phyloP scores from a whole-genome alignment of 2,329 filamentous ascomycete genomes.

The Xylariaceae sp. region DNA sequence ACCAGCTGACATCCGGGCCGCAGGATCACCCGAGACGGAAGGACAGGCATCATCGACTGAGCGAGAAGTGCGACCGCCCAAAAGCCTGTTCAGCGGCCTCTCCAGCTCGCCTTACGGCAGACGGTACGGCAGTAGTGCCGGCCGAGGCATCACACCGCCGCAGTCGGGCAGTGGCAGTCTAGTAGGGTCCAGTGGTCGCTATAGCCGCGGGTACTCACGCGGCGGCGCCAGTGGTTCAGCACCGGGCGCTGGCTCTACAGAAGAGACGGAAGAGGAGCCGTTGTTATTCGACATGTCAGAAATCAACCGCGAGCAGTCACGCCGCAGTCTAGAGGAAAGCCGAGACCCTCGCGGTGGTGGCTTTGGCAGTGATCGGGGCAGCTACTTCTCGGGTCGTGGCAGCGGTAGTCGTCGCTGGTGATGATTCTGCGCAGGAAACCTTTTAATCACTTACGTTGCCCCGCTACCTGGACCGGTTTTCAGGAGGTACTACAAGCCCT shows the following conservation, averaged over 20 bases:
- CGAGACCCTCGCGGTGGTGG: conserved; percentile 38
- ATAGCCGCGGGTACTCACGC: conserved; percentile 34
- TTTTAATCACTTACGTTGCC: not conserved
- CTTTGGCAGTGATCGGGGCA: conserved; percentile 32
- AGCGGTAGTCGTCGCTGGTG: conserved; percentile 27
- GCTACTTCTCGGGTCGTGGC: conserved; percentile 32
- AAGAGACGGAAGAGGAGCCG: conserved; percentile 61
- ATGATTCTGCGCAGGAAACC: not conserved
- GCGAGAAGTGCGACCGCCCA: conserved; percentile 43
- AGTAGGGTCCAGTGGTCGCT: conserved; percentile 30
- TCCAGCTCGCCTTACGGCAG: conserved; percentile 46
- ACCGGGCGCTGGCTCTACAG: conserved; percentile 41
- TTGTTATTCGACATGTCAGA: conserved; percentile 72
- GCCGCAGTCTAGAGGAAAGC: conserved; percentile 56
- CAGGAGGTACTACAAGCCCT: too few relatives aligned
- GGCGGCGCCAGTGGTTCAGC: conserved; percentile 35
- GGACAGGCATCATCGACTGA: conserved; percentile 36
- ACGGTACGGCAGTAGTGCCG: conserved; percentile 39
- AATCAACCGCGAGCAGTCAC: conserved; percentile 53
- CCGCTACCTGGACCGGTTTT: not conserved
- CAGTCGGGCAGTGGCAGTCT: conserved; percentile 33
- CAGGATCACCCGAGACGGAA: conserved; percentile 37
- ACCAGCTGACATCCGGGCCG: conserved; percentile 39
- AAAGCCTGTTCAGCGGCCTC: conserved; percentile 37
- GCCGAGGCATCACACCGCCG: conserved; percentile 30